Evolutionary conservation across 2,329 filamentous ascomycete species (phyloP).

Genomic region (Hymenoscyphus salicellus): DNA sequence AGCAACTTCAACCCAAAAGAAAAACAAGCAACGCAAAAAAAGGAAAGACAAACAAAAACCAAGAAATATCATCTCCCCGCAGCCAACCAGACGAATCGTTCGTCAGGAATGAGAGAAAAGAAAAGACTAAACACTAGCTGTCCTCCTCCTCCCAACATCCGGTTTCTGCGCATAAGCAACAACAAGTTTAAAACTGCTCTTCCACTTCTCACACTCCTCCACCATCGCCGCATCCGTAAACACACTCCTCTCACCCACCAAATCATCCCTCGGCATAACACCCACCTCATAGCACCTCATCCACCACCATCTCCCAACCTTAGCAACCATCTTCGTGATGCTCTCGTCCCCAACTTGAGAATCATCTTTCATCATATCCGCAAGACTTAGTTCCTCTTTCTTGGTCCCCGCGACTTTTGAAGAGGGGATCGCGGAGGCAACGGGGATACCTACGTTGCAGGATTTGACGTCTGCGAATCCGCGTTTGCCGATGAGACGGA

Average conservation of each 20-base stretch:
- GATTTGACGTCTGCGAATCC: conserved; percentile 72
- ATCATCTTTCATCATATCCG: conserved; percentile 70
- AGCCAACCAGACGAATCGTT: not conserved
- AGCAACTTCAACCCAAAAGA: not conserved
- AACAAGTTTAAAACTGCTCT: conserved; percentile 83
- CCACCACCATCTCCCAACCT: conserved; percentile 96
- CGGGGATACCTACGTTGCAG: conserved; percentile 75
- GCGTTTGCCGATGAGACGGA: conserved; percentile 64
- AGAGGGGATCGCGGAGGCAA: conserved; percentile 51
- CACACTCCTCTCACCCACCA: conserved; percentile 52
- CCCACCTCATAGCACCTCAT: conserved; percentile 82
- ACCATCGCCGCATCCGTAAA: conserved; percentile 76
- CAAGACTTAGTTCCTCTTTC: conserved; percentile 53
- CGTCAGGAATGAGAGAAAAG: not conserved
- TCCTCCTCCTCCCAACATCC: conserved; percentile 26
- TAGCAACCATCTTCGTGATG: conserved; percentile 88
- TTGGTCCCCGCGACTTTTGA: conserved; percentile 29
- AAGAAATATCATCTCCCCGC: not conserved
- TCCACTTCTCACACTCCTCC: conserved; percentile 79
- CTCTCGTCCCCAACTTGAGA: conserved; percentile 72
- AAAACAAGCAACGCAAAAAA: conserved; percentile 1
- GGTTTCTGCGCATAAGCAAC: conserved; percentile 68
- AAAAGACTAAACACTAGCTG: conserved; percentile 26
- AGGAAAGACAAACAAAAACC: not conserved
- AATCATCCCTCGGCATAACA: conserved; percentile 41